Evolutionary conservation across 2,329 filamentous ascomycete genomes (phyloP), one percentile per base, ranked within the genome.

Genomic region (Beauveria asiatica): DNA sequence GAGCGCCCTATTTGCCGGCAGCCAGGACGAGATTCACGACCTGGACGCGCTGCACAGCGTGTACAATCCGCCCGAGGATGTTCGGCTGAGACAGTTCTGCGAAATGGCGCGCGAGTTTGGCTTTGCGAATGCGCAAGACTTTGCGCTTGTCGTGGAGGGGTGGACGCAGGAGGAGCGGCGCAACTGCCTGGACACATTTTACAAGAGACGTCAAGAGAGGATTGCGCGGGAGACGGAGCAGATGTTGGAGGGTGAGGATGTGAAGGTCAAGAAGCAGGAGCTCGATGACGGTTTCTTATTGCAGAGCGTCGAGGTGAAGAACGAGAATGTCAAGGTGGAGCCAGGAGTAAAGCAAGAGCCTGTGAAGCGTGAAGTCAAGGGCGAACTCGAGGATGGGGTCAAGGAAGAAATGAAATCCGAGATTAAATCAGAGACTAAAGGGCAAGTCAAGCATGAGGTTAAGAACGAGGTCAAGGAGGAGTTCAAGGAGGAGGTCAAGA

Each of bases 71-170:
- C 88, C 90, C 0, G 78, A 82, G 57, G 83, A 87, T 9, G 89
- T 97, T 9, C 84, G 85, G 73, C 80, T 81, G 57, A 81, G 93
- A 19, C 92, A 97, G 68, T 96, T 99, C 68, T 96, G 92, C 73
- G 88, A 86, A 27, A 96, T 97, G 90, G 90, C 92, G 1, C 82
- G 80, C 67, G 83, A 84, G 59, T 89, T 91, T 71, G 90, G 90
- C 1, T 96, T 91, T 69, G 77, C 80, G 1, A 87, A 83, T 69
- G 86, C 87, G 1, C 89, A 85, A 0, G 88, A 94, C 63, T 97
- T 97, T 79, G 94, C 92, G 3, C 76, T 97, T 42, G 85, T 92
- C 16, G 92, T 97, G 3, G 94, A 97, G 73, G 83, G 86, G 16
- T 95, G 92, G 90, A 95, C 89, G 50, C 89, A 93, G 71, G 89